Conservation (phyloP, 352 stramenopile genomes). For the Pythium rishiriense region DNA sequence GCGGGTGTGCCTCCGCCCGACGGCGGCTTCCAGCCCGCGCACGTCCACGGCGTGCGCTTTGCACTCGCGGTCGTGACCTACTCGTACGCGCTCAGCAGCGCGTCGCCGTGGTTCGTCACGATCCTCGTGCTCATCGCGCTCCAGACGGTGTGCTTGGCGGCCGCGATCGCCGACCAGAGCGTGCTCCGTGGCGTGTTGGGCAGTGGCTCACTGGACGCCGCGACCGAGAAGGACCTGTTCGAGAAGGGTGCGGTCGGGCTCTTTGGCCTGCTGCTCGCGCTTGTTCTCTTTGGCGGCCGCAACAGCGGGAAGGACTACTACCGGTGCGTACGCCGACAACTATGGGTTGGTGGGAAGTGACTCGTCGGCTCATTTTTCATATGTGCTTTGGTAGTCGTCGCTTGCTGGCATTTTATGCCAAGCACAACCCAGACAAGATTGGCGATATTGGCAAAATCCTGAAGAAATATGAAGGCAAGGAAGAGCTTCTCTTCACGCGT, state of each 20-base stretch:
- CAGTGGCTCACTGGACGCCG: conserved; percentile 32
- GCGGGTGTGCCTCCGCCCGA: conserved; percentile 31
- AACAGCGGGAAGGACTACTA: conserved; percentile 35
- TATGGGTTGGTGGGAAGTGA: background rate
- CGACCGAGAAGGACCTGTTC: conserved; percentile 49
- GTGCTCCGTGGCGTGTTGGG: conserved; percentile 15
- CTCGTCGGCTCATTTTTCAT: background rate
- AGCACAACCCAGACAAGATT: conserved; percentile 77
- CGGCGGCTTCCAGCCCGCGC: conserved; percentile 32
- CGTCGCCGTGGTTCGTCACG: conserved; percentile 45
- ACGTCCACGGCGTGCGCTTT: conserved; percentile 53
- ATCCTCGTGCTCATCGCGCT: conserved; percentile 45
- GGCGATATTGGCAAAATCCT: conserved; percentile 59
- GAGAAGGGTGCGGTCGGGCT: conserved; percentile 39
- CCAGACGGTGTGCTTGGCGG: conserved; percentile 53
- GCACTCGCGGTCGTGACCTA: conserved; percentile 62
- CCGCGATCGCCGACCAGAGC: conserved; percentile 44
- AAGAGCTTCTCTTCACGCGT: conserved; percentile 74
- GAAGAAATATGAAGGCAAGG: conserved; percentile 73
- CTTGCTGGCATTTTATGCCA: conserved; percentile 66
- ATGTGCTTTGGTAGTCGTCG: conserved; percentile 37
- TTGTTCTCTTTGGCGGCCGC: conserved; percentile 52
- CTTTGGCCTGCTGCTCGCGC: conserved; percentile 45
- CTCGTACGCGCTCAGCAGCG: conserved; percentile 36
- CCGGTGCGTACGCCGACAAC: conserved; percentile 33